Evolutionary conservation across 2,329 filamentous ascomycete genomes (phyloP), one percentile per base, ranked within the genome.

Genomic region (Akanthomyces dipterigenus): DNA sequence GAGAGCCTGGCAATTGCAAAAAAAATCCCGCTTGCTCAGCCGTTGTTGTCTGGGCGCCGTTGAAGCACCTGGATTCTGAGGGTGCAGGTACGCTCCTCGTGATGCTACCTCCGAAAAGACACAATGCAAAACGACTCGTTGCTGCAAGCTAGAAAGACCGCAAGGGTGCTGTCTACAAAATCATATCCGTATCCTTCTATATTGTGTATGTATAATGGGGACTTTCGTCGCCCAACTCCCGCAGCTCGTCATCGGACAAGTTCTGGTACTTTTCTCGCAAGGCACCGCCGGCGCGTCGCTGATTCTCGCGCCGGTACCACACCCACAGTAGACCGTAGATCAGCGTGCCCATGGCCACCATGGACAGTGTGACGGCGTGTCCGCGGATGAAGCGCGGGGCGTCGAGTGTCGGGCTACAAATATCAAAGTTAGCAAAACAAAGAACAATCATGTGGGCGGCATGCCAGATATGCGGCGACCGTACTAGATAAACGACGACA

Each of bases 401-500:
- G 54, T 86, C 82, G 0, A 63, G 61, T 14, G 70, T 74, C 5
- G 78, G 74, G 65, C 79, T 82, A 16, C 20, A 22, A 2, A 18
- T 2, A 22, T 55, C 7, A 16, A 16, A 16, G 11, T 46, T 24
- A 14, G n/a, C 18, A 34, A 34, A 40, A 20, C 3, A n/a, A 12
- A 5, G 20, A 48, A 26, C n/a, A 28, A 31, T 24, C 12, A 31
- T 31, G 28, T n/a, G 24, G 11, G 5, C 22, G 11, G 14, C 14
- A 38, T 0, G 36, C 31, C 22, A 34, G 20, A 9, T 14, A 5
- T 22, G 34, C 9, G 7, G 24, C 2, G 8, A 28, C 67, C 73
- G 66, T 61, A 76, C 74, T 82, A 82, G 59, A 89, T 84, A 67
- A 90, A 91, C 0, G 87, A 84, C 3, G 87, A 82, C 85, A 91